Evolutionary conservation across 1,139 yeast genomes (phyloP).

Genomic region (Eremothecium coryli): DNA sequence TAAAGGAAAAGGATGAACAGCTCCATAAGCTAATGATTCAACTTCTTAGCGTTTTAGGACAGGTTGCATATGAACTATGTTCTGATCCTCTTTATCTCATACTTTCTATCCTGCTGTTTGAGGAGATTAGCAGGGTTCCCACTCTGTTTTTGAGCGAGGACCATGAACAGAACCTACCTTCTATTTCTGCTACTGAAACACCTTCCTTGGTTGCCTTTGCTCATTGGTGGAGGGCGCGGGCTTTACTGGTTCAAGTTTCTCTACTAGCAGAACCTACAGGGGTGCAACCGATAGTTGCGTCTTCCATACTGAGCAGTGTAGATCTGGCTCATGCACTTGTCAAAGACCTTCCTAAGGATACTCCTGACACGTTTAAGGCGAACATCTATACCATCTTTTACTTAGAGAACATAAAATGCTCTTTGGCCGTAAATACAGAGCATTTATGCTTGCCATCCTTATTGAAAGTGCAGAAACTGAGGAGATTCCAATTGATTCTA

Average conservation of each 20-base stretch:
- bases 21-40: constrained; percentile 28
- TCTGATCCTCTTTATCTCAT: constrained; percentile 47
- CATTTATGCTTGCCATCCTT: constrained; percentile 45
- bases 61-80: constrained; percentile 51
- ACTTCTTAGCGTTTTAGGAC: constrained; percentile 49
- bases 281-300: constrained; percentile 30
- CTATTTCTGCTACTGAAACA: constrained; percentile 18
- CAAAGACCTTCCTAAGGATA: constrained; percentile 22
- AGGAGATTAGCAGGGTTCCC: constrained; percentile 34
- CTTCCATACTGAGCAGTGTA: constrained; percentile 26
- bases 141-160: constrained; percentile 26
- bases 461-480: constrained; percentile 44
- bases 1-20: constrained; percentile 8
- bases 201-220: constrained; percentile 38
- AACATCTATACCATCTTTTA: constrained; percentile 42
- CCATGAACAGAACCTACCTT: constrained; percentile 23
- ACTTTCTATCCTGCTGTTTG: constrained; percentile 44
- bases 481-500: constrained; percentile 55
- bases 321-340: constrained; percentile 24
- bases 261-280: constrained; percentile 51
- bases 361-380: constrained; percentile 25
- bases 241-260: constrained; percentile 52
- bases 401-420: constrained; percentile 59
- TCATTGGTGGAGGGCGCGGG: constrained; percentile 69
- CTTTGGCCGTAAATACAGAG: constrained; percentile 53